phyloP scores from a whole-genome alignment of 805 yeast genomes.

The Ogataea salicorniae region DNA sequence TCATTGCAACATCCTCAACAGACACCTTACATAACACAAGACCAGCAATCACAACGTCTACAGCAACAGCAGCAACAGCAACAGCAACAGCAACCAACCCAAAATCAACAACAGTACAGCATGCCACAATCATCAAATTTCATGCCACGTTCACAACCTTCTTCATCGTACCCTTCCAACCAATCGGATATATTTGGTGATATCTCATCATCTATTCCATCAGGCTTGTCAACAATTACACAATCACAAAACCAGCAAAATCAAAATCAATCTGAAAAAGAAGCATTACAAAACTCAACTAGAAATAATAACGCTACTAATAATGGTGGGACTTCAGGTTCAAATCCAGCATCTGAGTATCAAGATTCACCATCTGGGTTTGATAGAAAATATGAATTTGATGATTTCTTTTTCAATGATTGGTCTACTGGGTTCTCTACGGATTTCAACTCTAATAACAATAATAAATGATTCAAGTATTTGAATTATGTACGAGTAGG shows the following conservation, averaged over 20 bases:
- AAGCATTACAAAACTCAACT: slow-evolving; percentile 11
- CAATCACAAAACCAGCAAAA: slow-evolving; percentile 18
- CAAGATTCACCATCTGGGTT: slow-evolving; percentile 7
- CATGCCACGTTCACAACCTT: not conserved
- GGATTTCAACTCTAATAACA: slow-evolving; percentile 13
- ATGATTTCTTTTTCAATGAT: slow-evolving; percentile 25
- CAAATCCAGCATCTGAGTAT: slow-evolving; percentile 2
- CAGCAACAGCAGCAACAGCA: not conserved
- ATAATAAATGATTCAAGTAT: too few relatives aligned
- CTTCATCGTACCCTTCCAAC: not conserved
- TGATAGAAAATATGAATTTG: slow-evolving; percentile 21
- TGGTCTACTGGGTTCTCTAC: slow-evolving; percentile 21
- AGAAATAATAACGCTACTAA: not conserved
- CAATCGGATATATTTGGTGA: slow-evolving; percentile 13
- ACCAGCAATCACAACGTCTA: not conserved
- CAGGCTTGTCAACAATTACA: slow-evolving; percentile 28
- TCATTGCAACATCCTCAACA: not conserved
- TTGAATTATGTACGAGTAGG: too few relatives aligned
- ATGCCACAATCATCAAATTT: not conserved
- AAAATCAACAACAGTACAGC: not conserved
- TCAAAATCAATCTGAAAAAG: slow-evolving; percentile 27
- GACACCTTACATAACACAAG: slow-evolving; percentile 2
- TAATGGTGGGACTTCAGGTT: not conserved
- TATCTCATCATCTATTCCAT: slow-evolving; percentile 22
- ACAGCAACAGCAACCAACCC: not conserved